A percentile compares a stretch with the other conserved stretches of the same genome.
Evolutionary conservation across 805 yeast species (phyloP).

Genomic region (Diddensiella transvaalensis): DNA sequence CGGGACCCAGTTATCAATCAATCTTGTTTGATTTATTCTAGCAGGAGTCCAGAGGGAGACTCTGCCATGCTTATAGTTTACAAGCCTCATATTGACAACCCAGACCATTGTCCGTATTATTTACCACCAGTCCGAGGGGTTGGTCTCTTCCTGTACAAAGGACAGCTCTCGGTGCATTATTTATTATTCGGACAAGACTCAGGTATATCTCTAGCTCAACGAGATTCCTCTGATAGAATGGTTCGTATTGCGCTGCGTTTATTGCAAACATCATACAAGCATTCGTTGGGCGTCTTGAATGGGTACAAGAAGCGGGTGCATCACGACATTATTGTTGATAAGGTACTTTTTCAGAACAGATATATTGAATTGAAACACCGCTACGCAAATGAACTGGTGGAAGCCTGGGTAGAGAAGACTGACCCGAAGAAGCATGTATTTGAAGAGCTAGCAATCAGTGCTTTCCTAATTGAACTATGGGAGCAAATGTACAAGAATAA

Average conservation of each 20-base stretch:
- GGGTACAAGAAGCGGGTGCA: slow-evolving; percentile 87
- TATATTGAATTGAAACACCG: slow-evolving; percentile 78
- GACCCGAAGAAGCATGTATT: slow-evolving; percentile 95
- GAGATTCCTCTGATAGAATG: slow-evolving; percentile 47
- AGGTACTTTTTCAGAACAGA: slow-evolving; percentile 75
- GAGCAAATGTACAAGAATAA: slow-evolving; percentile 41
- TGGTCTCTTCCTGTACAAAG: slow-evolving; percentile 53
- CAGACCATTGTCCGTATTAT: slow-evolving; percentile 74
- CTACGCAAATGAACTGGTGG: slow-evolving; percentile 70
- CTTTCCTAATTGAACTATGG: slow-evolving; percentile 90
- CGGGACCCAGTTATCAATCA: slow-evolving; percentile 82
- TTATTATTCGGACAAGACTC: slow-evolving; percentile 48
- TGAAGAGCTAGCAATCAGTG: slow-evolving; percentile 94
- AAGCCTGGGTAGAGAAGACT: slow-evolving; percentile 87
- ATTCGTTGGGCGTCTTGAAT: slow-evolving; percentile 74
- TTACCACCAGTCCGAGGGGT: slow-evolving; percentile 82
- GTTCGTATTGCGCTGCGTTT: slow-evolving; percentile 79
- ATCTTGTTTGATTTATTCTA: slow-evolving; percentile 57
- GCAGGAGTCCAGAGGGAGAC: slow-evolving; percentile 15
- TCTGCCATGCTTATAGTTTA: slow-evolving; percentile 62
- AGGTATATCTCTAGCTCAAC: neutral
- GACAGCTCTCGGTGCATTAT: slow-evolving; percentile 66
- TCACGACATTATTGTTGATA: slow-evolving; percentile 82
- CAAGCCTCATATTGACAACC: slow-evolving; percentile 62
- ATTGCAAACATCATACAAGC: slow-evolving; percentile 74